Conservation (phyloP, 768 basidiomycete species). For the Paxillus rubicundulus region DNA sequence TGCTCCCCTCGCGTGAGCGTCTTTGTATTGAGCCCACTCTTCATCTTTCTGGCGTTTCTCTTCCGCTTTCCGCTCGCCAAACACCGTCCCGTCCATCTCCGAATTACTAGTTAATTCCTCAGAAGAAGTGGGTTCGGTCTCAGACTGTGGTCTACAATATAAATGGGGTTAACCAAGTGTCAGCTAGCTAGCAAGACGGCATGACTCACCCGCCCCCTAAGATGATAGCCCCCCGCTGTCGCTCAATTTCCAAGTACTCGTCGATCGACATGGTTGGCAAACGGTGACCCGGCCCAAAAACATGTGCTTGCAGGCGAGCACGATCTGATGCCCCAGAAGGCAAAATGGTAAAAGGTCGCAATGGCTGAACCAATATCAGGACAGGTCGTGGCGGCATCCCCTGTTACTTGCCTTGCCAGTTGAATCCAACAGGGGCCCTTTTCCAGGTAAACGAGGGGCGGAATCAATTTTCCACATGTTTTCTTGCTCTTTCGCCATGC, state of each 20-base stretch:
- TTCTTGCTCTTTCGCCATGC: conserved; percentile 44
- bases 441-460: conserved; percentile 42
- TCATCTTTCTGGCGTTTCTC: conserved; percentile 83
- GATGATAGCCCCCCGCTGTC: conserved; percentile 80
- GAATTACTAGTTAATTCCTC: conserved; percentile 78
- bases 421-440: conserved; percentile 68
- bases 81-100: conserved; percentile 77
- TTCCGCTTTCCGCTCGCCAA: conserved; percentile 68
- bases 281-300: conserved; percentile 80
- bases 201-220: conserved; percentile 77
- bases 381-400: not conserved
- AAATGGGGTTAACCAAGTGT: conserved; percentile 7
- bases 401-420: conserved; percentile 62
- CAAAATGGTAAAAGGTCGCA: conserved; percentile 91
- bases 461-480: conserved; percentile 75
- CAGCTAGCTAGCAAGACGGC: not conserved
- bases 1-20: conserved; percentile 82
- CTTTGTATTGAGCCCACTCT: conserved; percentile 87
- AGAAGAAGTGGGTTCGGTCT: conserved; percentile 63
- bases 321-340: conserved; percentile 70
- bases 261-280: conserved; percentile 96
- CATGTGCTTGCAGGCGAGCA: conserved; percentile 68
- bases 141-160: conserved; percentile 57
- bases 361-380: conserved; percentile 49
- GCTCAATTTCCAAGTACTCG: conserved; percentile 88